Evolutionary conservation across 2,329 filamentous ascomycete genomes (phyloP).

Genomic region (Fusarium ambrosium): DNA sequence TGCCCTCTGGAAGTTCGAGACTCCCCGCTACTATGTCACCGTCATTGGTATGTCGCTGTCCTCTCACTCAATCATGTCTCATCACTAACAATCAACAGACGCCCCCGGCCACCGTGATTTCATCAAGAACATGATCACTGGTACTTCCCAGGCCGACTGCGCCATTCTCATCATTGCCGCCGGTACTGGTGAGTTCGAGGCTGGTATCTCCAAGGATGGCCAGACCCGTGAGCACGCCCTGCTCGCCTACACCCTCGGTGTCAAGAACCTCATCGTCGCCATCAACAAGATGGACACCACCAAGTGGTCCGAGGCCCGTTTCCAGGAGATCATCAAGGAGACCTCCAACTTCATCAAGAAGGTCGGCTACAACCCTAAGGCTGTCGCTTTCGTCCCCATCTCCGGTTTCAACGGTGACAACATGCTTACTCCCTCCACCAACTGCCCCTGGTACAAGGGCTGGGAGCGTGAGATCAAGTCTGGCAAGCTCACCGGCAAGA

Average conservation of each 20-base stretch:
- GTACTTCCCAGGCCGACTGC: constrained; percentile 99
- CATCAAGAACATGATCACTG: constrained; percentile 99
- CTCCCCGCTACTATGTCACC: constrained; percentile 96
- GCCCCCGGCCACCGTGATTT: constrained; percentile 99
- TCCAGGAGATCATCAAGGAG: constrained; percentile 99
- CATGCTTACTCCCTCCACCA: constrained; percentile 91
- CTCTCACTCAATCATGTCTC: neutral
- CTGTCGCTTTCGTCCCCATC: constrained; percentile 98
- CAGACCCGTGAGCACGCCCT: constrained; percentile 99
- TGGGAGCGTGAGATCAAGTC: constrained; percentile 98
- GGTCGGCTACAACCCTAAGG: constrained; percentile 99
- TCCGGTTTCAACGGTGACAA: constrained; percentile 99
- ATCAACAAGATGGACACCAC: constrained; percentile 99
- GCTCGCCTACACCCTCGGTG: constrained; percentile 99
- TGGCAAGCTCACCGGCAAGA: constrained; percentile 92
- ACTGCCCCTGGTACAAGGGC: constrained; percentile 99
- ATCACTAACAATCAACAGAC: constrained; percentile 68
- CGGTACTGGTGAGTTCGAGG: constrained; percentile 99
- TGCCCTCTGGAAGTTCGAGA: constrained; percentile 99
- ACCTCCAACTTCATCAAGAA: constrained; percentile 99
- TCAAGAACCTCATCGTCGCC: constrained; percentile 99
- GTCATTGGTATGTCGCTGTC: constrained; percentile 81
- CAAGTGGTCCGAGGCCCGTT: constrained; percentile 98
- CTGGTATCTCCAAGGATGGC: constrained; percentile 99
- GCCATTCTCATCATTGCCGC: constrained; percentile 99